phyloP scores from a whole-genome alignment of 257 asterid genomes.

The Voacanga thouarsii region DNA sequence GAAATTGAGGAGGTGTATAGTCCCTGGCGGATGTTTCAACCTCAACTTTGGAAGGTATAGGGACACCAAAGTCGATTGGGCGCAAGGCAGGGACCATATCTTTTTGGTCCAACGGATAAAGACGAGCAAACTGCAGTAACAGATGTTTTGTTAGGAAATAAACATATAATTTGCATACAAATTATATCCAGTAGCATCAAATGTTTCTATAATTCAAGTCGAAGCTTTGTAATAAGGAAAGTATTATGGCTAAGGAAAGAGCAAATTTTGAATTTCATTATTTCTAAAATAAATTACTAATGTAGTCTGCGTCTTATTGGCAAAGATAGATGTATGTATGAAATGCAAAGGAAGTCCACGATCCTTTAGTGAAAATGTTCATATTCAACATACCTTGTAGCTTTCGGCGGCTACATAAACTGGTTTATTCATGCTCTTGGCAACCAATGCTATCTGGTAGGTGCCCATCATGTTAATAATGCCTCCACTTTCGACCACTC shows the following conservation, averaged over 20 bases:
- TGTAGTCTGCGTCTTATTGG: neutral
- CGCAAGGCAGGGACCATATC: constrained; percentile 91
- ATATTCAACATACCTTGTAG: constrained; percentile 56
- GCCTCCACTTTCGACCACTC: constrained; percentile 95
- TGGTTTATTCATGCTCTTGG: constrained; percentile 95
- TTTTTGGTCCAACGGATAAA: constrained; percentile 81
- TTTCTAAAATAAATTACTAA: neutral
- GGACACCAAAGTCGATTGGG: constrained; percentile 92
- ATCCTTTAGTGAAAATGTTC: too few species aligned
- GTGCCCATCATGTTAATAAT: constrained; percentile 98
- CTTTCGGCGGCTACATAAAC: constrained; percentile 96
- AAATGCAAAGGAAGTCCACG: neutral
- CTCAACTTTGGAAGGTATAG: constrained; percentile 85
- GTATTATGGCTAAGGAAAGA: neutral
- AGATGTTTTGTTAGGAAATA: neutral
- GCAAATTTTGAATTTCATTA: neutral
- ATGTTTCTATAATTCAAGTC: too few species aligned
- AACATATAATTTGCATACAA: neutral
- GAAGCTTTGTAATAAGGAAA: neutral
- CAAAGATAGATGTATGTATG: neutral
- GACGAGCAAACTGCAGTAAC: constrained; percentile 79
- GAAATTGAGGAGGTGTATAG: constrained; percentile 87
- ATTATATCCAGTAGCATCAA: neutral
- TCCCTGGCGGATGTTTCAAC: constrained; percentile 95
- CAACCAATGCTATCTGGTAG: constrained; percentile 89